Base-by-base conservation (phyloP, 176 grass and related monocot species). In the Phyllostachys edulis region DNA sequence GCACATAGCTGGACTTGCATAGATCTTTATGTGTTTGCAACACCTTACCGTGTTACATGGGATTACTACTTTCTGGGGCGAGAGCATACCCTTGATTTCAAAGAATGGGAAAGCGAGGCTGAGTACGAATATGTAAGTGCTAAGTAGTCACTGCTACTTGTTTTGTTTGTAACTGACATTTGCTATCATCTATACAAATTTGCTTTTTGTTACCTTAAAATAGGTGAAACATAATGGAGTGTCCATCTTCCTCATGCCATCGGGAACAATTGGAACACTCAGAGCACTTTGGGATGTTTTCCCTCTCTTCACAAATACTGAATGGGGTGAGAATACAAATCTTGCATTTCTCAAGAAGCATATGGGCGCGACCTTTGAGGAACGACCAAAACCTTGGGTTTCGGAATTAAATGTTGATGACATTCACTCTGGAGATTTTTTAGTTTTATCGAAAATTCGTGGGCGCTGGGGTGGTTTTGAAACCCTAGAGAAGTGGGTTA, bases 1-100 rank as follows among this genome's bases (percentile, higher is more conserved):
- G 83, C 96, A 8, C 96, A 98, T 88, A 98, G 96, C 85, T 98
- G 93, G 96, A 98, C 93, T 21, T 98, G 96, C 84, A 95, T 98
- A 69, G 96, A 98, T 80, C 71, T 98, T 16, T 98, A 98, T 77
- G 65, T 98, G 37, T 98, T 98, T 90, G 96, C 96, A 40, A 98
- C 96, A 74, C 96, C 96, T 0, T 98, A 94, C 78, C 91, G 90
- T 63, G 91, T 94, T 62, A 98, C 96, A 17, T 98, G 96, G 96
- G 96, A 98, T 71, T 98, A 96, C 74, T 98, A 98, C 85, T 82
- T 95, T 74, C 29, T 98, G 26, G 94, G 93, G 23, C 85, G 93
- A 46, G 96, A 98, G 16, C 96, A 98, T 86, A 95, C 96, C 49
- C 77, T 98, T 78, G 87, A 98, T 73, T 85, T 98, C 67, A 85